Percentiles rank a stretch among this genome's conserved stretches.
Evolutionary conservation across 2,329 filamentous ascomycete genomes (phyloP).

Genomic region (Verticillium albo-atrum): DNA sequence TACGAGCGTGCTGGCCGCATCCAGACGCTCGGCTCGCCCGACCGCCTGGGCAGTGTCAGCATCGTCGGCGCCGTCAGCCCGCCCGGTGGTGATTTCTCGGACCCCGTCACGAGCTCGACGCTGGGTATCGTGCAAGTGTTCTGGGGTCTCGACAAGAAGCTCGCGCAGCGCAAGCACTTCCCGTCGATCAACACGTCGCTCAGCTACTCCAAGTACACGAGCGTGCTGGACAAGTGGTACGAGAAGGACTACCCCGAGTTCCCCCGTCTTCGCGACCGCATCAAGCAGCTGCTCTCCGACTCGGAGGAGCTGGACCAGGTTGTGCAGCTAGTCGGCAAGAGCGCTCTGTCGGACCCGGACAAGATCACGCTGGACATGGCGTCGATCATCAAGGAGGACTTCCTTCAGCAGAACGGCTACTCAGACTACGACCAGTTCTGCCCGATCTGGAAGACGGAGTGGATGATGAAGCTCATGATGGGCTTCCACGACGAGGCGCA

Average conservation of each 20-base stretch:
- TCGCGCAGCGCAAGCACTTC: constrained; percentile 98
- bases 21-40: constrained; percentile 79
- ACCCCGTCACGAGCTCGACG: constrained; percentile 91
- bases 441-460: constrained; percentile 98
- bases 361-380: constrained; percentile 97
- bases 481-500: constrained; percentile 96
- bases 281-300: constrained; percentile 89
- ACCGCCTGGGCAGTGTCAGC: constrained; percentile 86
- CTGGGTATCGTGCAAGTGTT: constrained; percentile 98
- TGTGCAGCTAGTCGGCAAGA: constrained; percentile 97
- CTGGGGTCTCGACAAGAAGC: constrained; percentile 99
- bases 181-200: constrained; percentile 93
- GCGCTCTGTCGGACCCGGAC: constrained; percentile 89
- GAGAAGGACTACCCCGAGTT: constrained; percentile 92
- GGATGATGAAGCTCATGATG: constrained; percentile 99
- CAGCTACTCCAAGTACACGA: constrained; percentile 97
- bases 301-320: constrained; percentile 98
- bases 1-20: constrained; percentile 96
- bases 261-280: constrained; percentile 84
- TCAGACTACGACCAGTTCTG: constrained; percentile 99
- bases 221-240: constrained; percentile 85
- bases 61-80: constrained; percentile 97
- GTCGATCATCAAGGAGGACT: constrained; percentile 92
- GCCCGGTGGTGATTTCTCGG: constrained; percentile 97
- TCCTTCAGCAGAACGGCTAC: constrained; percentile 98